Percentiles rank a stretch among this genome's conserved stretches.
Evolutionary conservation across 2,329 filamentous ascomycete genomes (phyloP).

Genomic region (Neonectria neomacrospora): DNA sequence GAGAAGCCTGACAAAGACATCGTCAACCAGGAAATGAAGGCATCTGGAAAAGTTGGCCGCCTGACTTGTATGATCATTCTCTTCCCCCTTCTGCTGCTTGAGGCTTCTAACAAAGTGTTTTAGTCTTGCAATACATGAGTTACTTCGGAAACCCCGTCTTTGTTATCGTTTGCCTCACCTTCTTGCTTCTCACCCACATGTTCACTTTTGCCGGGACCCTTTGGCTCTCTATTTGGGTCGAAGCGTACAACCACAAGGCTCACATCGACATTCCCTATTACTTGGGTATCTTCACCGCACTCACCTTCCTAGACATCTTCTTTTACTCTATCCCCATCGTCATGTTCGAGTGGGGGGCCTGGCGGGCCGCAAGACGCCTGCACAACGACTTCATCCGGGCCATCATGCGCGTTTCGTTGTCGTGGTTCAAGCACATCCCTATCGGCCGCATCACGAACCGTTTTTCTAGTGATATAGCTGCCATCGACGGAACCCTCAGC

Average conservation of each 20-base stretch:
- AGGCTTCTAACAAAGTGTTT: constrained; percentile 29
- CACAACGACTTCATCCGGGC: constrained; percentile 64
- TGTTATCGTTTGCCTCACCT: constrained; percentile 52
- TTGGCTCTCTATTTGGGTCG: constrained; percentile 66
- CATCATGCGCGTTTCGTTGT: constrained; percentile 64
- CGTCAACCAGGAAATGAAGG: constrained; percentile 60
- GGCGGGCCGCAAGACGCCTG: constrained; percentile 64
- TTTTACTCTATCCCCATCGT: constrained; percentile 56
- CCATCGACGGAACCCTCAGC: constrained; percentile 61
- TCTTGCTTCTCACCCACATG: constrained; percentile 55
- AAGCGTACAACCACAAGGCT: constrained; percentile 58
- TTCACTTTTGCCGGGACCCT: constrained; percentile 56
- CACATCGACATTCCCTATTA: constrained; percentile 62
- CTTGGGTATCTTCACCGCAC: constrained; percentile 61
- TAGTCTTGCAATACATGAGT: constrained; percentile 62
- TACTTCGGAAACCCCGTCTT: constrained; percentile 61
- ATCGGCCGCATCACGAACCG: constrained; percentile 65
- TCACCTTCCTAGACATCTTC: constrained; percentile 57
- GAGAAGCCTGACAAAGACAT: constrained; percentile 55
- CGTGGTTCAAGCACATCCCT: constrained; percentile 67
- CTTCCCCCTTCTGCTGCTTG: not conserved
- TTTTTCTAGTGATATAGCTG: constrained; percentile 67
- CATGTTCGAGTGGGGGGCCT: constrained; percentile 65
- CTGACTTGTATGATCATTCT: constrained; percentile 53
- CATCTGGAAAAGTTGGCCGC: constrained; percentile 57